Evolutionary conservation across 352 stramenopile species (phyloP), one percentile per base, ranked within the genome.

Genomic region (Globisporangium abappressorium): DNA sequence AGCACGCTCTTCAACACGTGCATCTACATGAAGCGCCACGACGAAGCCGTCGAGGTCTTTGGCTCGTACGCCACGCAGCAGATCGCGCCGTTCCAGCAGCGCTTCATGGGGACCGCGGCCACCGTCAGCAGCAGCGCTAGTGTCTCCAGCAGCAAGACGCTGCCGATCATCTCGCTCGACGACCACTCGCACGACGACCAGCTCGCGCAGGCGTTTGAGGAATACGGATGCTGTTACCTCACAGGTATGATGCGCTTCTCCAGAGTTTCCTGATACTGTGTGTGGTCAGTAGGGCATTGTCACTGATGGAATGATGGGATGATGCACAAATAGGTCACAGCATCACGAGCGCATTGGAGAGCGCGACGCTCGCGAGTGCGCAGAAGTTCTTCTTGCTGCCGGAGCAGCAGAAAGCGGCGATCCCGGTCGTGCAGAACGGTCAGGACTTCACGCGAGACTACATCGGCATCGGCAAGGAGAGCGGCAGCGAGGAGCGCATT

Each of bases 381-480:
- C 70, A 77, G 34, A 73, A 76, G 53, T 91, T 91, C 66, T 94
- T 87, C 57, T 71, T 71, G 22, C 69, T 91, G 22, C 78, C 82
- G 0, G 63, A 78, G 7, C 66, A 72, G 28, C 73, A 63, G 33
- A 94, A 94, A 30, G 63, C 73, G 18, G 76, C 70, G 9, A 92
- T 91, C 47, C 82, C 82, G 14, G 80, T 89, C 43, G 79, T 82
- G 57, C 75, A 84, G 68, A 86, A 88, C 47, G 80, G 75, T 57
- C 69, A 89, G 43, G 85, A 84, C 0, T 94, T 94, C 65, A 92
- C 85, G 64, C 85, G 85, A 46, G 85, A 84, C 11, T 92, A 82
- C 78, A 92, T 94, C 64, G 84, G 82, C 34, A 76, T 94, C 38
- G 85, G 85, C 55, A 88, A 87, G 66, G 85, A 94, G 69, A 92